Base-by-base conservation (phyloP, 2,329 filamentous ascomycete genomes). In the Tolypocladium inflatum region DNA sequence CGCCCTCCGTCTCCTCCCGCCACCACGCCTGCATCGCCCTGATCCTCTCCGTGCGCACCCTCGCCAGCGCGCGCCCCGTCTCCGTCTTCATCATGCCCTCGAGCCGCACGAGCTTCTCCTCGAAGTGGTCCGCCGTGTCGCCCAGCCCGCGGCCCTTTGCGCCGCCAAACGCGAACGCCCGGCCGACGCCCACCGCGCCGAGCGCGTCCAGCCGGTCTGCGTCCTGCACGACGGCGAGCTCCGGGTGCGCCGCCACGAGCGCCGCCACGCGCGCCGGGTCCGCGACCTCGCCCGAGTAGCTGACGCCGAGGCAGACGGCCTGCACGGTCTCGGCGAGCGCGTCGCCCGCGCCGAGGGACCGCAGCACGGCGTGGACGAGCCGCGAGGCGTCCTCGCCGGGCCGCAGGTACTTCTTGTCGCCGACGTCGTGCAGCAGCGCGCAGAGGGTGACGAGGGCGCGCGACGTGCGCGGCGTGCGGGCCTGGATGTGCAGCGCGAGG, bases 131-230 rank as follows among this genome's bases (percentile, higher is more conserved):
- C 61, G 95, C 82, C 7, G 86, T 84, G 53, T 84, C 81, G 43
- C 79, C 78, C 78, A 95, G 74, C 50, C 78, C 80, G 30, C 77
- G 74, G 5, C 71, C 70, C 70, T 80, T 84, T 13, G 85, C 87
- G 0, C 87, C 91, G 0, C 88, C 84, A 70, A 85, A 97, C 4
- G 73, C 67, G 64, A 76, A 76, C 8, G 68, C 84, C 50, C 93
- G 78, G 2, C 84, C 92, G 58, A 96, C 86, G 0, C 93, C 93
- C 37, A 97, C 83, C 0, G 89, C 90, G 1, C 92, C 93, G 55
- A 97, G 86, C 4, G 91, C 89, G 73, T 97, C 93, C n/a, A 97
- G 77, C 8, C 92, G 80, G 75, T 97, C 93, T 4, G 92, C 92
- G 71, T 97, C 93, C 74, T 97, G 92, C 38, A 97, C 91, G 54